Evolutionary conservation across 1,284 basidiomycete genomes (phyloP).

Genomic region (Rhodotorula sp.): DNA sequence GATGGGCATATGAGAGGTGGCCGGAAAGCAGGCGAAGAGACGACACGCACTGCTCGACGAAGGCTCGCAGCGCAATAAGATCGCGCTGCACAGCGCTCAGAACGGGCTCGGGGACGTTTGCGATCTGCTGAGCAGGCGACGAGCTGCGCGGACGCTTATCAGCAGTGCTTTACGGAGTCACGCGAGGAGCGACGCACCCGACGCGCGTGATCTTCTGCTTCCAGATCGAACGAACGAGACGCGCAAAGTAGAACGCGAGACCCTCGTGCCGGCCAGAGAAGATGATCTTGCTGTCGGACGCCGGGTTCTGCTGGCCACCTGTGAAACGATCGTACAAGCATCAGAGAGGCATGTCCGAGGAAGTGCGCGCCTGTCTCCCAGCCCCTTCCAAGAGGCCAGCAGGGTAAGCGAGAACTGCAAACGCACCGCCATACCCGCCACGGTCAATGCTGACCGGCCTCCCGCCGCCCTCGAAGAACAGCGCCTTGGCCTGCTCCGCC

Average conservation of each 20-base stretch:
- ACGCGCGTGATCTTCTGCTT: conserved; percentile 67
- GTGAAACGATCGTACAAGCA: background rate
- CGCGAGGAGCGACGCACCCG: conserved; percentile 1
- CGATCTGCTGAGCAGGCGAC: conserved; percentile 56
- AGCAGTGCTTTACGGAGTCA: background rate
- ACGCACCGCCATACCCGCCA: conserved; percentile 48
- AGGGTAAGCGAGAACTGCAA: background rate
- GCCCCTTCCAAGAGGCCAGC: background rate
- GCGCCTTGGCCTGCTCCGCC: conserved; percentile 68
- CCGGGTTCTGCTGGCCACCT: conserved; percentile 1
- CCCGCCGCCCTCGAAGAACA: conserved; percentile 81
- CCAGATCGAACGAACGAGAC: conserved; percentile 86
- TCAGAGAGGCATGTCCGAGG: background rate
- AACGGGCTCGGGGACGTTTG: conserved; percentile 64
- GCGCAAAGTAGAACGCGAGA: conserved; percentile 79
- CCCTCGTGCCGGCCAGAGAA: conserved; percentile 90
- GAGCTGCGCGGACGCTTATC: background rate
- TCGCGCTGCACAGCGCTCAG: conserved; percentile 75
- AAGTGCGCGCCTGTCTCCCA: background rate
- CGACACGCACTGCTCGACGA: conserved; percentile 57
- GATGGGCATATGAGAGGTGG: background rate
- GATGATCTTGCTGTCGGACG: conserved; percentile 65
- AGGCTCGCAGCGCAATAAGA: conserved; percentile 70
- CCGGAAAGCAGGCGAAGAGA: background rate
- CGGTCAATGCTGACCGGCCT: conserved; percentile 74